Evolutionary conservation across 2,329 filamentous ascomycete species (phyloP).

Genomic region (Fusarium papillatum): DNA sequence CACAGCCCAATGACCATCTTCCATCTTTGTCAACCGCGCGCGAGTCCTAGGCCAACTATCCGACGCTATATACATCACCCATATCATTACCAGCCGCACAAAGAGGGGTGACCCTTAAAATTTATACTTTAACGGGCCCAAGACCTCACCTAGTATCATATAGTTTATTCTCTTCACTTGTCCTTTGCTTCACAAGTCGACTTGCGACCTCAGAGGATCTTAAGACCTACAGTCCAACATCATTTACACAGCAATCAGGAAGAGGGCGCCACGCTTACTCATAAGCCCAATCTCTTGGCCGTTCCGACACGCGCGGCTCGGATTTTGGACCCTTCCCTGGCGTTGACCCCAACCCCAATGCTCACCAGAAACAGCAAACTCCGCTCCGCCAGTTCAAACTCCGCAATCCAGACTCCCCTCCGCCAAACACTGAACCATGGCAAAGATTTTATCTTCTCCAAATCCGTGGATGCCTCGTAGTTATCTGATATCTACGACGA

Average conservation of each 20-base stretch:
- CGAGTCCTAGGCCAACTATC: background rate
- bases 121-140: background rate
- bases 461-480: too few species aligned
- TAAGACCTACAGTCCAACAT: background rate
- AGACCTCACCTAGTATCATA: background rate
- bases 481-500: too few species aligned
- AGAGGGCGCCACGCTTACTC: background rate
- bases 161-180: background rate
- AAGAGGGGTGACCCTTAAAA: background rate
- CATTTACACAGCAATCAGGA: background rate
- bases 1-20: background rate
- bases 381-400: background rate
- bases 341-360: background rate
- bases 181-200: background rate
- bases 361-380: background rate
- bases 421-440: background rate
- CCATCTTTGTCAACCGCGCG: background rate
- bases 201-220: background rate
- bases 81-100: too few species aligned
- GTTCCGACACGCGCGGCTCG: background rate
- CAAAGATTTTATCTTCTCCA: too few species aligned
- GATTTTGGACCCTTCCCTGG: background rate
- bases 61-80: background rate
- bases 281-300: background rate
- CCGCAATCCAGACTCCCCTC: background rate